phyloP scores from a whole-genome alignment of 441 rosid genomes.

The Gossypium lobatum region DNA sequence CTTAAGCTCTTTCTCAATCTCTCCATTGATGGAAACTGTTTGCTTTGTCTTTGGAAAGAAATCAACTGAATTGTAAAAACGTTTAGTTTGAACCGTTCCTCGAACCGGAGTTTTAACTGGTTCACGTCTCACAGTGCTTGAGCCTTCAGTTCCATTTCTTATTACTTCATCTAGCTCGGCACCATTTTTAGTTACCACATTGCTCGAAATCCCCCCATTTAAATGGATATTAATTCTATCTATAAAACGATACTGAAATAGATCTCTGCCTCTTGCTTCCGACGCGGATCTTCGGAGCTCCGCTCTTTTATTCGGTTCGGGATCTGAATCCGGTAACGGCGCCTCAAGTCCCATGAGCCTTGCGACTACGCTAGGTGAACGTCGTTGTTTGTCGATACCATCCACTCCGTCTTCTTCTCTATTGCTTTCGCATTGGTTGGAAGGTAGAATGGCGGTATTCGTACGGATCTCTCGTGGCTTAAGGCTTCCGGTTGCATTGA shows the following conservation, averaged over 20 bases:
- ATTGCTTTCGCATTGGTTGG: conserved; percentile 22
- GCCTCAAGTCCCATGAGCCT: conserved; percentile 83
- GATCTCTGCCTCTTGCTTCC: conserved; percentile 68
- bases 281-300: conserved; percentile 85
- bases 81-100: conserved; percentile 43
- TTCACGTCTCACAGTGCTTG: conserved; percentile 34
- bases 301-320: conserved; percentile 35
- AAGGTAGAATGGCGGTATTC: conserved; percentile 28
- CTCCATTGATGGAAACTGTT: conserved; percentile 38
- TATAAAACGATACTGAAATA: conserved; percentile 40
- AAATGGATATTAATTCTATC: conserved; percentile 49
- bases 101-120: conserved; percentile 35
- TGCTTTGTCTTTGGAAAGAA: conserved; percentile 74
- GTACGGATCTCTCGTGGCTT: conserved; percentile 69
- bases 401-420: conserved; percentile 26
- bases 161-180: conserved; percentile 18
- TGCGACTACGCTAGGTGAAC: conserved; percentile 76
- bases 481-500: conserved; percentile 77
- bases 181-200: conserved; percentile 8
- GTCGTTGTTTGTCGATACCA: conserved; percentile 36
- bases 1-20: conserved; percentile 56
- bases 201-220: conserved; percentile 14
- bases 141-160: conserved; percentile 21
- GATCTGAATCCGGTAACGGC: conserved; percentile 45
- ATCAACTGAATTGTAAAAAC: conserved; percentile 63